These are phyloP conservation scores for Fomitopsis schrenkii DNA, from an alignment of 1,284 basidiomycete species.

Conservation along the genomic window DNA sequence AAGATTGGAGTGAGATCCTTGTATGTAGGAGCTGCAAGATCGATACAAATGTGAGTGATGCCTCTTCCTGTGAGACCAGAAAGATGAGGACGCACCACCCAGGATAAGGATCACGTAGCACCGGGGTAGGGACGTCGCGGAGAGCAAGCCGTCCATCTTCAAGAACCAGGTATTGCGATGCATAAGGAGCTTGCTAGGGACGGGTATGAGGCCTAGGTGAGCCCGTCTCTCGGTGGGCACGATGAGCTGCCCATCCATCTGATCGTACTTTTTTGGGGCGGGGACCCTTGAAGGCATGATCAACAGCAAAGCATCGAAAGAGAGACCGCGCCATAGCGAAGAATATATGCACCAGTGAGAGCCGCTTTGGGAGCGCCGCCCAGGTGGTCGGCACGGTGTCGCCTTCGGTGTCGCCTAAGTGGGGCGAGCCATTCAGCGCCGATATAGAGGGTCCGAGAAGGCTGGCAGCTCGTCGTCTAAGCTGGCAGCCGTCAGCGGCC, in stretches of 20 bases:
- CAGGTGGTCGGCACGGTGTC: neutral
- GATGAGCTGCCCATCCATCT: neutral
- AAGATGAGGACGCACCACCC: conserved; percentile 33
- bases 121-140: conserved; percentile 20
- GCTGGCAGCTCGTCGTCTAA: no score
- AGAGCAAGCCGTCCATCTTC: conserved; percentile 24
- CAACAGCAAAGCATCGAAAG: conserved; percentile 31
- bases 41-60: neutral
- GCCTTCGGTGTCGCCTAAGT: neutral
- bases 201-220: conserved; percentile 4
- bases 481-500: neutral
- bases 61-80: neutral
- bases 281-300: neutral
- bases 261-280: neutral
- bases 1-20: conserved; percentile 42
- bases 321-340: neutral
- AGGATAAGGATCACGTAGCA: conserved; percentile 46
- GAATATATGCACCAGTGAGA: neutral
- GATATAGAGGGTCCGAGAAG: neutral
- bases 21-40: conserved; percentile 31
- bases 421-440: neutral
- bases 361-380: neutral
- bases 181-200: conserved; percentile 18
- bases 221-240: neutral
- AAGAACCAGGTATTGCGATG: conserved; percentile 26